These are phyloP conservation scores for Puccinia triticina DNA, from an alignment of 1,284 basidiomycete genomes.

Conservation along the genomic window DNA sequence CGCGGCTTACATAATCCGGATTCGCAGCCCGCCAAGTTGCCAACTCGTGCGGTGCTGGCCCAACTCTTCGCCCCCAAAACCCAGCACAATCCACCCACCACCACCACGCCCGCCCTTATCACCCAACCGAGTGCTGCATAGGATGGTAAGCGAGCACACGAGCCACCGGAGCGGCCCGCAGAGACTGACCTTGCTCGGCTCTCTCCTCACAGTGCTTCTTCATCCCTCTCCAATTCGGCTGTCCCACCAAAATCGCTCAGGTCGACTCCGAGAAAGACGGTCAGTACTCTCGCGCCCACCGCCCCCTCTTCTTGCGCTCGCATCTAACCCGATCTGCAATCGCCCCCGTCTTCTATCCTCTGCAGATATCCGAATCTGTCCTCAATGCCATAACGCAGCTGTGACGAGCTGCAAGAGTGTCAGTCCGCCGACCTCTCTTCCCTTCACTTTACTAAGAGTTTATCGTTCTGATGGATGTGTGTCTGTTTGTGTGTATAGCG, in stretches of 20 bases:
- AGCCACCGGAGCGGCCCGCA: too few species aligned
- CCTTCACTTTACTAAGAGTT: too few species aligned
- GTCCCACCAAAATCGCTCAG: constrained; percentile 45
- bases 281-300: background rate
- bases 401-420: constrained; percentile 38
- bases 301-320: background rate
- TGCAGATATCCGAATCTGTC: constrained; percentile 44
- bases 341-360: background rate
- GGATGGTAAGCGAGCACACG: background rate
- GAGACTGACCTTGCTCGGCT: too few species aligned
- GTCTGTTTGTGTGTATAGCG: constrained; percentile 2
- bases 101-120: too few species aligned
- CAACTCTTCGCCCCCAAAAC: too few species aligned
- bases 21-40: too few species aligned
- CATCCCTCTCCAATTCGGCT: constrained; percentile 49
- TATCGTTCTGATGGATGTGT: too few species aligned
- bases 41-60: too few species aligned
- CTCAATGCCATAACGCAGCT: constrained; percentile 45
- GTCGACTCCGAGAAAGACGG: constrained; percentile 39
- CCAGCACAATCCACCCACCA: too few species aligned
- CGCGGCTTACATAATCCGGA: too few species aligned
- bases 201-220: constrained; percentile 36
- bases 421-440: too few species aligned
- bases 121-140: too few species aligned
- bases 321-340: background rate